Evolutionary conservation across 2,329 filamentous ascomycete genomes (phyloP).

Genomic region (Dactylellina leptospora): DNA sequence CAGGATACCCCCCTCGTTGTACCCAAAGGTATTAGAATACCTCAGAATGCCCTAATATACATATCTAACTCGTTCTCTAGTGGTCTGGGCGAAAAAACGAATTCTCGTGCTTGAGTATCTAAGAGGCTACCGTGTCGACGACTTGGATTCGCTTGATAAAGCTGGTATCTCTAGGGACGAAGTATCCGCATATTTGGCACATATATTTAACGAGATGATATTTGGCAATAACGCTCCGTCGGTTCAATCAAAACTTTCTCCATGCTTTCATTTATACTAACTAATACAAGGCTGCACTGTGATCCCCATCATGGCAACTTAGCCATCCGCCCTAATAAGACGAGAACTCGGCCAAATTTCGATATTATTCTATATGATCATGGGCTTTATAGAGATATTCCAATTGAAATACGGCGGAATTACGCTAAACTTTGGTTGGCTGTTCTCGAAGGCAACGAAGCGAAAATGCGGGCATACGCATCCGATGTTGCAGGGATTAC

Average conservation of each 20-base stretch:
- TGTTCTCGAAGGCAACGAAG: constrained; percentile 87
- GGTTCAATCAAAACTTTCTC: background rate
- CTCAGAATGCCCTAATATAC: background rate
- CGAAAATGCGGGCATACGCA: constrained; percentile 85
- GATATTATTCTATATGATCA: constrained; percentile 97
- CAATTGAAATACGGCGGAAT: constrained; percentile 76
- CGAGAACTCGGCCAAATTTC: constrained; percentile 75
- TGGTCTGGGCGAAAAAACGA: constrained; percentile 86
- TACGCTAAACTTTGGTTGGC: constrained; percentile 99
- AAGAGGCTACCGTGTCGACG: constrained; percentile 84
- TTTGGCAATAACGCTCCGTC: constrained; percentile 83
- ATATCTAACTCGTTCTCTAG: constrained; percentile 59
- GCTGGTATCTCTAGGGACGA: constrained; percentile 93
- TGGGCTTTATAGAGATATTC: constrained; percentile 93
- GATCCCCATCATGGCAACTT: constrained; percentile 97
- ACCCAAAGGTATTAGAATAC: constrained; percentile 74
- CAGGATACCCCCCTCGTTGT: constrained; percentile 83
- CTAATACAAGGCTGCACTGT: constrained; percentile 72
- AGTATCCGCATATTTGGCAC: constrained; percentile 86
- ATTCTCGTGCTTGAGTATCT: constrained; percentile 97
- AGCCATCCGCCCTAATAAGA: constrained; percentile 80
- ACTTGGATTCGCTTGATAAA: constrained; percentile 83
- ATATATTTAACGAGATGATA: constrained; percentile 99
- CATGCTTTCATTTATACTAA: background rate
- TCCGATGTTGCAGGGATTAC: constrained; percentile 87